Conservation (phyloP, 805 yeast genomes). For the Candida insectorum region DNA sequence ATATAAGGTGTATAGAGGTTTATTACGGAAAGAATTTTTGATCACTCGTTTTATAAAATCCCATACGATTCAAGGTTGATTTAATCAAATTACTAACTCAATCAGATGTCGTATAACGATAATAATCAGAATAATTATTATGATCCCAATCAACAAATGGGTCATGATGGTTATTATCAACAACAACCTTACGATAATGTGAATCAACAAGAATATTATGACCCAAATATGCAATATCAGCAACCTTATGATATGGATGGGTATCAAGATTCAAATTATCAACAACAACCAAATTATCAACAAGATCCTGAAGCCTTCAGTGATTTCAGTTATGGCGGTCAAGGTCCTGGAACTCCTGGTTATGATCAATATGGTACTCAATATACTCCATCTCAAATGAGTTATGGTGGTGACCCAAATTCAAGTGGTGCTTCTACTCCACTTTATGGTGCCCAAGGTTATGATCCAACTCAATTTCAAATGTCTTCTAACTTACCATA, state of each 20-base stretch:
- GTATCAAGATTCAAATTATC: slow-evolving; percentile 46
- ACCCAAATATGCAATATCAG: slow-evolving; percentile 43
- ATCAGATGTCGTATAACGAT: slow-evolving; percentile 59
- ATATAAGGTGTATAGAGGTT: too few species aligned
- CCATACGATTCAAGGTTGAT: not conserved
- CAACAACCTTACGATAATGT: slow-evolving; percentile 23
- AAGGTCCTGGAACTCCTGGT: slow-evolving; percentile 56
- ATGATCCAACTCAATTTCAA: slow-evolving; percentile 61
- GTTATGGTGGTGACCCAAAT: slow-evolving; percentile 73
- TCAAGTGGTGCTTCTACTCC: slow-evolving; percentile 96
- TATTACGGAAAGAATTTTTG: too few species aligned
- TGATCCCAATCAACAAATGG: slow-evolving; percentile 41
- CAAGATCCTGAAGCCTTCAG: slow-evolving; percentile 63
- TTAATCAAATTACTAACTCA: slow-evolving; percentile 12
- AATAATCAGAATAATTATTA: slow-evolving; percentile 44
- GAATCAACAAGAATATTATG: slow-evolving; percentile 46
- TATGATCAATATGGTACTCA: slow-evolving; percentile 68
- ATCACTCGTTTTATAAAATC: too few species aligned
- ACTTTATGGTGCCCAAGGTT: slow-evolving; percentile 66
- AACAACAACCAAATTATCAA: slow-evolving; percentile 27
- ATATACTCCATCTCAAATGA: slow-evolving; percentile 82
- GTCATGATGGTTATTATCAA: slow-evolving; percentile 31
- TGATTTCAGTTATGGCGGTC: slow-evolving; percentile 60
- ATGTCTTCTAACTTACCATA: slow-evolving; percentile 88
- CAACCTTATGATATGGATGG: slow-evolving; percentile 47